These are phyloP conservation scores for Fusarium tanahbumbuense DNA, from an alignment of 2,329 filamentous ascomycete genomes.

Conservation along the genomic window DNA sequence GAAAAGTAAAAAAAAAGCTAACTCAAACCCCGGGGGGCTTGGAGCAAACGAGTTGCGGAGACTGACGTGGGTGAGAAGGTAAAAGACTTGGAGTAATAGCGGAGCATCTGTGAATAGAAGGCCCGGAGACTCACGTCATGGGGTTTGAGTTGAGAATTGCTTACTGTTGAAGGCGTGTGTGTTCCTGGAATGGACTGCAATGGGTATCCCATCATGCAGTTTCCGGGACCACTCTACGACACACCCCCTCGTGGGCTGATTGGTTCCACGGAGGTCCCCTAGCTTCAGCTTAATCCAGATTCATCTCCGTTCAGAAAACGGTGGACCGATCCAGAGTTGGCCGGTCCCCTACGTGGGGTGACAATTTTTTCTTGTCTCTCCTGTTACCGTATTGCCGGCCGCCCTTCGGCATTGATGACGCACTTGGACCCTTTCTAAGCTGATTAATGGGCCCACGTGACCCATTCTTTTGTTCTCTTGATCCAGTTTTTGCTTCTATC, in stretches of 20 bases:
- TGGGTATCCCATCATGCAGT: conserved; percentile 2
- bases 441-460: conserved; percentile 10
- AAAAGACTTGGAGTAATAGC: conserved; percentile 28
- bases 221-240: neutral
- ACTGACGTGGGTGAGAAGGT: conserved; percentile 33
- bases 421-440: conserved; percentile 16
- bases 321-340: conserved; percentile 21
- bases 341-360: conserved; percentile 16
- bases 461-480: conserved; percentile 23
- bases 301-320: conserved; percentile 37
- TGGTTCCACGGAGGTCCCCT: conserved; percentile 12
- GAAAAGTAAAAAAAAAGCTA: conserved; percentile 32
- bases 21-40: conserved; percentile 32
- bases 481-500: conserved; percentile 35
- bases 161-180: conserved; percentile 4
- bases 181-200: neutral
- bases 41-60: conserved; percentile 32
- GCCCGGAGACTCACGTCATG: conserved; percentile 37
- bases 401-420: conserved; percentile 32
- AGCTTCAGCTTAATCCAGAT: conserved; percentile 27
- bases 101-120: conserved; percentile 30
- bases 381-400: conserved; percentile 26
- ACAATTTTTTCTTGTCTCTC: conserved; percentile 1
- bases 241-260: conserved; percentile 7
- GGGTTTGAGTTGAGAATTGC: neutral